Evolutionary conservation across 495 filamentous ascomycete genomes (phyloP), one percentile per base, ranked within the genome.

Genomic region (Penicillium antarcticum): DNA sequence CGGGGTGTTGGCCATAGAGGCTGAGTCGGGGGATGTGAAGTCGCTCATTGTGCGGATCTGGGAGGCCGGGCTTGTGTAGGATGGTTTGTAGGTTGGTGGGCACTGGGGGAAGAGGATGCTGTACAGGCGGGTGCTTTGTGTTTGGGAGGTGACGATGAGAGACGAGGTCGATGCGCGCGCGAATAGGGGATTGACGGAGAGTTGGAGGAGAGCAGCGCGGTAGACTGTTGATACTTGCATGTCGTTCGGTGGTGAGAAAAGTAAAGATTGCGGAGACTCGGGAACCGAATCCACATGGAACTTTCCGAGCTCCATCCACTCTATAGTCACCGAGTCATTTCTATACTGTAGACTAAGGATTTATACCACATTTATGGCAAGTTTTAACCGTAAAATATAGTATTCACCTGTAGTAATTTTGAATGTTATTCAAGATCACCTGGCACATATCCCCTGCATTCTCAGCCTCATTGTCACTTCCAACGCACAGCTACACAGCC

Each of bases 191-290:
- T 53, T 58, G 31, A 58, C 54, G 33, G 60, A 61, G 14, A 69
- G 53, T 40, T 65, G 63, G 55, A 67, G 50, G 46, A 70, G 54
- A 21, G 62, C 56, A 32, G 61, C 60, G 55, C 65, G 62, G 41
- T 61, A 66, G 48, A 59, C 55, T 43, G 61, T 62, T 31, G 63
- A 58, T 26, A 69, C 48, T 51, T 62, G 58, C 60, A 62, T 65
- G 49, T 35, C 48, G 37, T 18, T 32, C 21, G 31, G 41, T n/a
- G 9, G 44, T 40, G 45, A 33, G 37, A 19, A 43, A 55, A 47
- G 36, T 23, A n/a, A 36, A 51, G 35, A 57, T 56, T 44, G 55
- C 37, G 36, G 36, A 48, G 46, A 10, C 21, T 23, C 21, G 1
- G 4, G 24, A 29, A 29, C 24, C 7, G 24, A 5, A 29, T 29